A percentile compares a stretch with the other conserved stretches of the same genome.
phyloP scores from a whole-genome alignment of 805 yeast genomes.

The Lachancea quebecensis region DNA sequence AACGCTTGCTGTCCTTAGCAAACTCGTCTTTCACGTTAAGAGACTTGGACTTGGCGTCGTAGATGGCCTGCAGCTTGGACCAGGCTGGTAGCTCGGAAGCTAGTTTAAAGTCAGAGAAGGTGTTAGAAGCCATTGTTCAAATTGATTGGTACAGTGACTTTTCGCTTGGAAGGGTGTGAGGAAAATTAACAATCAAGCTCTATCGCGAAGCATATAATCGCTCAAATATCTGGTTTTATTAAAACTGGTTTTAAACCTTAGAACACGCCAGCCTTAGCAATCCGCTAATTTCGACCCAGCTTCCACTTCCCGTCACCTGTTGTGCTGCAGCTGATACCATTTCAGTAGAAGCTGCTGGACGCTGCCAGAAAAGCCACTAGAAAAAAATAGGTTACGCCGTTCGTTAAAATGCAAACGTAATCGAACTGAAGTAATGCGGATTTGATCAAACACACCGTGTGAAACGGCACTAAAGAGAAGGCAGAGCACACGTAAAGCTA shows the following conservation, averaged over 20 bases:
- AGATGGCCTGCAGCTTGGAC: conserved; percentile 66
- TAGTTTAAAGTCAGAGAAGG: conserved; percentile 46
- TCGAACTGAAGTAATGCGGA: neutral
- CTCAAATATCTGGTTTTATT: no score
- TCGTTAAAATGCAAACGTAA: neutral
- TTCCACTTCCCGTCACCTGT: conserved; percentile 9
- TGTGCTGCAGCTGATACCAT: neutral
- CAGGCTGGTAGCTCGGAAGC: conserved; percentile 78
- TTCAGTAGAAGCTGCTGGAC: conserved; percentile 3
- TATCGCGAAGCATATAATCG: no score
- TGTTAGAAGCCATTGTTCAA: conserved; percentile 12
- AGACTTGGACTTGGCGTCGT: conserved; percentile 60
- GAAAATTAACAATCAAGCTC: neutral
- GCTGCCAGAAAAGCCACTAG: neutral
- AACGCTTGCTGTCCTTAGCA: conserved; percentile 65
- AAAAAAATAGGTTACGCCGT: neutral
- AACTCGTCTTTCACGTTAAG: conserved; percentile 77
- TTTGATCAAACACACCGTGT: no score
- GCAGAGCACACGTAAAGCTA: no score
- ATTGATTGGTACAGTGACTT: neutral
- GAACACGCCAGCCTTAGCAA: neutral
- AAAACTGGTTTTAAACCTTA: conserved; percentile 1
- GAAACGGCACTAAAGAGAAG: no score
- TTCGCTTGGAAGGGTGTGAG: neutral
- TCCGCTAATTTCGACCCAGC: neutral